phyloP scores from a whole-genome alignment of 495 filamentous ascomycete species.

The Mytilinidion resinicola region DNA sequence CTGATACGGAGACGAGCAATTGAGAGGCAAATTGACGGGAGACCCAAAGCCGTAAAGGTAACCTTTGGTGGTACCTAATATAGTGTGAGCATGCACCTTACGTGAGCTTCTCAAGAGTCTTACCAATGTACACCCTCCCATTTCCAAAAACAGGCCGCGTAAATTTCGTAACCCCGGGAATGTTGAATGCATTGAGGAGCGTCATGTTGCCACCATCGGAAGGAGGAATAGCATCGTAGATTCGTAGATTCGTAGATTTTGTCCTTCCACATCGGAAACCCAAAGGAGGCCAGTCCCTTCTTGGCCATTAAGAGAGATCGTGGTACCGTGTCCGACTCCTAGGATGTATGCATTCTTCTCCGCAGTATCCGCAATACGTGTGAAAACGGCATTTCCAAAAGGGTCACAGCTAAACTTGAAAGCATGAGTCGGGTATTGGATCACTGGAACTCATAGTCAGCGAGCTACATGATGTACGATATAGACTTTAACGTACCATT shows the following conservation, averaged over 20 bases:
- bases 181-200: conserved; percentile 35
- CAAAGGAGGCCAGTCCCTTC: conserved; percentile 38
- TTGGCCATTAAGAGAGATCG: conserved; percentile 40
- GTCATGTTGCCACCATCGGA: conserved; percentile 30
- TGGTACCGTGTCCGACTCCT: conserved; percentile 39
- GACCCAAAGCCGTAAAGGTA: conserved; percentile 38
- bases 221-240: conserved; percentile 42
- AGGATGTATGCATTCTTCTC: conserved; percentile 37
- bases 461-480: not conserved
- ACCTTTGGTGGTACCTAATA: conserved; percentile 28
- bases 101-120: conserved; percentile 29
- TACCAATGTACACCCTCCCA: conserved; percentile 40
- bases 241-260: conserved; percentile 36
- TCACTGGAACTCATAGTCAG: not conserved
- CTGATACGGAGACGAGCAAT: conserved; percentile 30
- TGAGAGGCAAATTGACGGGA: conserved; percentile 20
- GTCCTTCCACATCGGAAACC: conserved; percentile 36
- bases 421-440: conserved; percentile 24
- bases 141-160: conserved; percentile 46
- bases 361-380: conserved; percentile 33
- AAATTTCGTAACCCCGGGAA: conserved; percentile 41
- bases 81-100: conserved; percentile 14
- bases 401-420: conserved; percentile 38
- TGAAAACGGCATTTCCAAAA: conserved; percentile 37
- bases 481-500: conserved; percentile 22